Percentiles rank a stretch among this genome's conserved stretches.
These are phyloP conservation scores for Triadica sebifera DNA, from an alignment of 345 rosid species.

Conservation along the genomic window DNA sequence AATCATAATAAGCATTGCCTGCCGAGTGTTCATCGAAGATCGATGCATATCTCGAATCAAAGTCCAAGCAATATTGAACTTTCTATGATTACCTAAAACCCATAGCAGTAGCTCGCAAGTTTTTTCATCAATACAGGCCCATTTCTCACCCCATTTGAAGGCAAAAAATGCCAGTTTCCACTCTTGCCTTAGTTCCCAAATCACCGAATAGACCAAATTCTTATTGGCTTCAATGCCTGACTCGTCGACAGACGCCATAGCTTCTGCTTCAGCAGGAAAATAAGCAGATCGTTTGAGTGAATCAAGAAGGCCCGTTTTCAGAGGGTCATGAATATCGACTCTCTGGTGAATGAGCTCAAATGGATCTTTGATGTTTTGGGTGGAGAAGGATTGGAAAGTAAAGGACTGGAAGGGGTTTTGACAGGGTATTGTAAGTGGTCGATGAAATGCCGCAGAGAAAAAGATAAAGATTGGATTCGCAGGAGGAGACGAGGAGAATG, in stretches of 20 bases:
- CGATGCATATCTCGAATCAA: conserved; percentile 67
- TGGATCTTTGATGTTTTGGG: conserved; percentile 21
- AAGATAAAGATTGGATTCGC: not conserved
- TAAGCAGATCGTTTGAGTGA: conserved; percentile 45
- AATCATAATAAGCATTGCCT: conserved; percentile 75
- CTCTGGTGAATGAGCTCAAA: conserved; percentile 23
- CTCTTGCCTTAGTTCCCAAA: conserved; percentile 58
- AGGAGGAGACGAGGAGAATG: not conserved
- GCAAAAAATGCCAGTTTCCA: conserved; percentile 75
- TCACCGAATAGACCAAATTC: conserved; percentile 48
- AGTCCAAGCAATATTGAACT: conserved; percentile 80
- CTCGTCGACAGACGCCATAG: conserved; percentile 45
- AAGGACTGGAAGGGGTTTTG: conserved; percentile 21
- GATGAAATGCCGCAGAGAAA: conserved; percentile 51
- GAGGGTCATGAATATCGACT: conserved; percentile 17
- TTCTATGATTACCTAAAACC: conserved; percentile 64
- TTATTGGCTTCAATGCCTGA: conserved; percentile 40
- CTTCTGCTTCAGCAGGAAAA: conserved; percentile 52
- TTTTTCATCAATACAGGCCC: conserved; percentile 48
- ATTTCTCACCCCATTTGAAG: conserved; percentile 73
- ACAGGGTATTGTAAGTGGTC: conserved; percentile 31
- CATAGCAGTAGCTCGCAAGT: conserved; percentile 55
- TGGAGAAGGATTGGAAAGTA: conserved; percentile 34
- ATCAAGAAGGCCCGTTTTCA: conserved; percentile 30
- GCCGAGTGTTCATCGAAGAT: conserved; percentile 45